Percentiles rank a stretch among this genome's conserved stretches.
These are phyloP conservation scores for Trichoderma afroharzianum DNA, from an alignment of 2,329 filamentous ascomycete genomes.

Conservation along the genomic window DNA sequence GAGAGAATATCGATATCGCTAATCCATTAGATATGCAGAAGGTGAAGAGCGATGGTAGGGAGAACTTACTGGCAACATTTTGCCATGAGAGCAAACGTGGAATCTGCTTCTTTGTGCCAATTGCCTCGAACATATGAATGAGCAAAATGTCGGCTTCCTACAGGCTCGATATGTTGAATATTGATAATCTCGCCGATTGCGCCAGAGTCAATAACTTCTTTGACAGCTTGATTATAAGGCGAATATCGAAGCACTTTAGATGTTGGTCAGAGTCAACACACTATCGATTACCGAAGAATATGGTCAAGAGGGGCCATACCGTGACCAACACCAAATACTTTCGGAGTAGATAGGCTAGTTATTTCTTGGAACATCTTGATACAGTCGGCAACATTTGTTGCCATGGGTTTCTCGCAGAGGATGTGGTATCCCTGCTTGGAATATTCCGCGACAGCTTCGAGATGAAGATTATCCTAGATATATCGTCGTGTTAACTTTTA, in stretches of 20 bases:
- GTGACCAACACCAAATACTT: background rate
- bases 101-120: background rate
- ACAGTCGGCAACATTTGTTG: background rate
- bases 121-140: background rate
- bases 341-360: background rate
- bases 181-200: background rate
- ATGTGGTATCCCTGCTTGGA: background rate
- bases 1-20: background rate
- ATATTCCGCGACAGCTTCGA: background rate
- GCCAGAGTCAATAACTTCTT: background rate
- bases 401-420: background rate
- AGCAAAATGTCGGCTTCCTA: background rate
- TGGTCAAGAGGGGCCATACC: background rate
- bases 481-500: background rate
- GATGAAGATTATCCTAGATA: background rate
- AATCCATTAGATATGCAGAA: background rate
- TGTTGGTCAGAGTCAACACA: background rate
- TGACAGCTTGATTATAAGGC: background rate
- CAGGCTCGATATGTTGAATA: background rate
- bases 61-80: background rate
- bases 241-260: background rate
- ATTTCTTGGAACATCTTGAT: background rate
- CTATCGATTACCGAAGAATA: background rate
- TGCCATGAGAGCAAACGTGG: background rate
- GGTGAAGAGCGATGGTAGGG: background rate